Evolutionary conservation across 2,329 filamentous ascomycete species (phyloP), one percentile per base, ranked within the genome.

Genomic region (Microdochium paspali): DNA sequence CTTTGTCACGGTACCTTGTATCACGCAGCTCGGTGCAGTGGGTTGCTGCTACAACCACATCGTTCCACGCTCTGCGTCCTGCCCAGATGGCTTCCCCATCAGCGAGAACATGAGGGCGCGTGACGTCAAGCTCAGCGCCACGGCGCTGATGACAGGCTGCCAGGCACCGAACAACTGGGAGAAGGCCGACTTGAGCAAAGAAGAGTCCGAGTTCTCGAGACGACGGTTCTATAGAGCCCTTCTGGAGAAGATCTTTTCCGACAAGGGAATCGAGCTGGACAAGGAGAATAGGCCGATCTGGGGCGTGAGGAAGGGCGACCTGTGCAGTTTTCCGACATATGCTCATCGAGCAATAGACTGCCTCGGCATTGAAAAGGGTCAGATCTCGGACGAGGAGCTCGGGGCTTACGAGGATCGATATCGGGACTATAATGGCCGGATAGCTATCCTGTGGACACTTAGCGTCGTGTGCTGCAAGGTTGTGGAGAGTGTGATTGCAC

Each of bases 71-170:
- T 63, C 72, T 1, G 58, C 63, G 4, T 48, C 61, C 31, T 66
- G 67, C 15, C 66, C 68, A 0, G 55, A 61, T 6, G 64, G 65
- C 18, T 61, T 63, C 15, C 54, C 60, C 15, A 64, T 77, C 47
- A 74, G 68, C 2, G 54, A 58, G 0, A 61, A 42, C 12, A 42
- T 64, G 25, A 51, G 56, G 21, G 26, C 26, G 4, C 52, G 44
- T 23, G 24, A 48, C 3, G 50, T 64, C n/a, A 44, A 26, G 3
- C 46, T 64, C 24, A 62, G 56, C 24, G 48, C 61, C 7, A 64
- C 61, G 12, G 61, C 61, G 5, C 47, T 64, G 12, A 64, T 64
- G 61, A 59, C 58, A 2, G 61, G 55, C 1, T 64, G 61, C 13
- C 61, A 64, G 44, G 57, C 60, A 7, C 61, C 61, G 1, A 60